Percentiles rank a stretch among this genome's conserved stretches.
phyloP scores from a whole-genome alignment of 2,329 filamentous ascomycete genomes.

The Dryadomyces quercus-mongolicae region DNA sequence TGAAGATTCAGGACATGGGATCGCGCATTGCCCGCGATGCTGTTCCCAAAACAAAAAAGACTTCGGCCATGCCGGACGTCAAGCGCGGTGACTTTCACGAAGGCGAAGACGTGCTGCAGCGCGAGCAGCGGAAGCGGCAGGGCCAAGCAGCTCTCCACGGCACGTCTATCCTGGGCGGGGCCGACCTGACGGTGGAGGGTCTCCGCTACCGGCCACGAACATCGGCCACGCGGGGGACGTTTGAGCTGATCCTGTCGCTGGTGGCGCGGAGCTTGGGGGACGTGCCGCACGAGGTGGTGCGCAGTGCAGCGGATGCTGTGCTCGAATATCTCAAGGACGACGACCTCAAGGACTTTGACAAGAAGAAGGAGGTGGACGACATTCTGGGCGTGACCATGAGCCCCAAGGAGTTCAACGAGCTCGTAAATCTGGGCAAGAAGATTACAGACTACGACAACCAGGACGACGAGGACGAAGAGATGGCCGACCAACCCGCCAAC shows the following conservation, averaged over 20 bases:
- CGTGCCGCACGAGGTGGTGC: conserved; percentile 80
- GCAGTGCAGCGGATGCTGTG: conserved; percentile 86
- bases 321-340: conserved; percentile 91
- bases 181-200: conserved; percentile 80
- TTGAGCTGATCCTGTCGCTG: conserved; percentile 86
- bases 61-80: conserved; percentile 52
- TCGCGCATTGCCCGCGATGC: conserved; percentile 66
- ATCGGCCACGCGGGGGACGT: conserved; percentile 80
- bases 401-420: conserved; percentile 89
- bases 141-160: conserved; percentile 58
- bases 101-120: conserved; percentile 69
- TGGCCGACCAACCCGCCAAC: conserved; percentile 45
- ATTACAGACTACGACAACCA: conserved; percentile 97
- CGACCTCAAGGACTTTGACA: conserved; percentile 91
- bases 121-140: conserved; percentile 80
- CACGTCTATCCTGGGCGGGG: conserved; percentile 61
- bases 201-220: conserved; percentile 87
- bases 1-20: conserved; percentile 93
- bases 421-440: conserved; percentile 94
- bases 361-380: conserved; percentile 95
- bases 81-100: conserved; percentile 67
- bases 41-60: conserved; percentile 72
- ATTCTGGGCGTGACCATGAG: conserved; percentile 72
- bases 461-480: conserved; percentile 87
- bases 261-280: conserved; percentile 84